Evolutionary conservation across 331 rosid genomes (phyloP).

Genomic region (Dryas integrifolia): DNA sequence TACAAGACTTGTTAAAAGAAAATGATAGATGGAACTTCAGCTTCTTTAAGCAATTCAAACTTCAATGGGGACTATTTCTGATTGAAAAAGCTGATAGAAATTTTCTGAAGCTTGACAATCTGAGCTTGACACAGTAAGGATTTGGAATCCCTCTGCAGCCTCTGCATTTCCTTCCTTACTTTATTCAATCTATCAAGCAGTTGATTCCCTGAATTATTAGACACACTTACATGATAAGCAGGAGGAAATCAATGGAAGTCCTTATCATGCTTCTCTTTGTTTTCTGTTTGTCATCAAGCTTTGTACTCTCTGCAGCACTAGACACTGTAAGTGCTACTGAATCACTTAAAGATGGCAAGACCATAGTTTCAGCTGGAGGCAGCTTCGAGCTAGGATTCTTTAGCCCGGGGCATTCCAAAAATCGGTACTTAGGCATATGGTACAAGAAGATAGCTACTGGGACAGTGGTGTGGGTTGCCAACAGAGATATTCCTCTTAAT

Average conservation of each 20-base stretch:
- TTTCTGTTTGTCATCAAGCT: background rate
- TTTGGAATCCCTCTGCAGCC: background rate
- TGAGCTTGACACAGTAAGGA: background rate
- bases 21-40: background rate
- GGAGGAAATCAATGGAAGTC: background rate
- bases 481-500: slow-evolving; percentile 19
- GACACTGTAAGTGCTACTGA: slow-evolving; percentile 4
- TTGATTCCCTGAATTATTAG: background rate
- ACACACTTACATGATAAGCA: background rate
- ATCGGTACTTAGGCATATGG: slow-evolving; percentile 21
- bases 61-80: background rate
- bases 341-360: slow-evolving; percentile 3
- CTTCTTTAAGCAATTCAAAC: background rate
- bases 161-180: background rate
- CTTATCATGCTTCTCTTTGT: background rate
- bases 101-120: background rate
- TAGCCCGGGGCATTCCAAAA: slow-evolving; percentile 13
- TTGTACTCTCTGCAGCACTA: background rate
- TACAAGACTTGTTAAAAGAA: background rate
- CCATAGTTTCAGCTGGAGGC: slow-evolving; percentile 10
- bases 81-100: too few relatives aligned
- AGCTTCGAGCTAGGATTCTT: slow-evolving; percentile 31
- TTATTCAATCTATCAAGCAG: background rate
- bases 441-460: slow-evolving; percentile 14
- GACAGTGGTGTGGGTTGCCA: slow-evolving; percentile 32